Percentiles rank a stretch among this genome's conserved stretches.
Conservation (phyloP, 208 protist species). For the Acanthamoeba healyi region DNA sequence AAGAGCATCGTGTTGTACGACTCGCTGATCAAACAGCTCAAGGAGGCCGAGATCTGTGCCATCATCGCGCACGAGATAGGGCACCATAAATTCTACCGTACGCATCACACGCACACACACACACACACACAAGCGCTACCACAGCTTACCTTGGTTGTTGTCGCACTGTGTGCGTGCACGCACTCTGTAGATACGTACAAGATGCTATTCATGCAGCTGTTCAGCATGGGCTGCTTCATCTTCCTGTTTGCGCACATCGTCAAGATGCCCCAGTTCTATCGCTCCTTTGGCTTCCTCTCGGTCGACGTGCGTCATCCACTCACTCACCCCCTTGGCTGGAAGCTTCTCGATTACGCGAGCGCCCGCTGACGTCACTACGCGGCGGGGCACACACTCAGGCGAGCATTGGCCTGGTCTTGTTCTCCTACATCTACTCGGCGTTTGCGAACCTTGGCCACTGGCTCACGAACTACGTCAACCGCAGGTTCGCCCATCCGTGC, state of each 20-base stretch:
- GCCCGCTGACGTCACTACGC: background rate
- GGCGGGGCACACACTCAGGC: background rate
- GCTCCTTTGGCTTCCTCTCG: slow-evolving; percentile 78
- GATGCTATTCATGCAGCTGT: slow-evolving; percentile 79
- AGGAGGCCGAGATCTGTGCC: slow-evolving; percentile 76
- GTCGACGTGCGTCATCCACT: slow-evolving; percentile 64
- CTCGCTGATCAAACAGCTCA: slow-evolving; percentile 79
- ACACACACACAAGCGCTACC: background rate
- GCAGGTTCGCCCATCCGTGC: no score
- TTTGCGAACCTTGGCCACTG: slow-evolving; percentile 83
- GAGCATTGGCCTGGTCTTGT: slow-evolving; percentile 79
- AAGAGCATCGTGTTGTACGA: slow-evolving; percentile 81
- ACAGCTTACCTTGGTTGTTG: background rate
- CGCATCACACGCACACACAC: background rate
- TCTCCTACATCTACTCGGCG: slow-evolving; percentile 82
- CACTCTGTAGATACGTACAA: slow-evolving; percentile 77
- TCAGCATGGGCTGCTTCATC: slow-evolving; percentile 80
- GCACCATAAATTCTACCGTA: slow-evolving; percentile 82
- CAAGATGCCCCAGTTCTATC: slow-evolving; percentile 78
- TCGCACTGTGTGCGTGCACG: background rate
- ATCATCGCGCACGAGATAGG: slow-evolving; percentile 84
- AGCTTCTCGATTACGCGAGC: background rate
- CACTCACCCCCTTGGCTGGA: background rate
- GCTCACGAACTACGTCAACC: slow-evolving; percentile 78
- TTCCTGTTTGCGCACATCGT: slow-evolving; percentile 81